These are phyloP conservation scores for Mycena albidolilacea DNA, from an alignment of 768 basidiomycete genomes.

Conservation along the genomic window DNA sequence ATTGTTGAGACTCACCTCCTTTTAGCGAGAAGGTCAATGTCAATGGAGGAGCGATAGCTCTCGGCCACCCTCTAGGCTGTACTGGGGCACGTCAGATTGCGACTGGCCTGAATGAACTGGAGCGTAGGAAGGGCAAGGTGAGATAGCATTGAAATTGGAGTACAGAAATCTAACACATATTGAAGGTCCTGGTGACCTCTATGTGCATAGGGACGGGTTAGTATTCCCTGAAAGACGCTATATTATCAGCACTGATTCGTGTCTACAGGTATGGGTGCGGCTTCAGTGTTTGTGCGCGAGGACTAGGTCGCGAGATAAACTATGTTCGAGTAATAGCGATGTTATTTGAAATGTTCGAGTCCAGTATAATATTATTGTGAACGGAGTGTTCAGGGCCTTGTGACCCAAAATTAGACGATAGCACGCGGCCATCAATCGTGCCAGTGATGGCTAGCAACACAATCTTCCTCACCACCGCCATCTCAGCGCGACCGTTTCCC, in stretches of 20 bases:
- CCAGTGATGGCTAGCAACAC: too few relatives aligned
- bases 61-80: slow-evolving; percentile 87
- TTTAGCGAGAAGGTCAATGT: slow-evolving; percentile 77
- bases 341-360: too few relatives aligned
- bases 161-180: slow-evolving; percentile 20
- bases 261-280: neutral
- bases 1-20: slow-evolving; percentile 1
- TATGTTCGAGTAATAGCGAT: too few relatives aligned
- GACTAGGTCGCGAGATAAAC: neutral
- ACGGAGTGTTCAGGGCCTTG: too few relatives aligned
- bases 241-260: too few relatives aligned
- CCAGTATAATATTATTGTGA: too few relatives aligned
- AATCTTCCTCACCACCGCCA: neutral
- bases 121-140: slow-evolving; percentile 79
- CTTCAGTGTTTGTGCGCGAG: slow-evolving; percentile 68
- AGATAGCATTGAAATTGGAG: slow-evolving; percentile 34
- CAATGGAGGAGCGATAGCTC: slow-evolving; percentile 92
- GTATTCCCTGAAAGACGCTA: slow-evolving; percentile 46
- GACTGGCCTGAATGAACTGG: slow-evolving; percentile 84
- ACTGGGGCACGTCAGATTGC: slow-evolving; percentile 90
- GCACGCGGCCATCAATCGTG: too few relatives aligned
- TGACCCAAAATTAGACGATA: neutral
- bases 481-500: neutral
- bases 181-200: slow-evolving; percentile 83
- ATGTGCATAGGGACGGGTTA: slow-evolving; percentile 92